These are phyloP conservation scores for Poterioochromonas sp. DNA, from an alignment of 352 stramenopile genomes.

Conservation along the genomic window DNA sequence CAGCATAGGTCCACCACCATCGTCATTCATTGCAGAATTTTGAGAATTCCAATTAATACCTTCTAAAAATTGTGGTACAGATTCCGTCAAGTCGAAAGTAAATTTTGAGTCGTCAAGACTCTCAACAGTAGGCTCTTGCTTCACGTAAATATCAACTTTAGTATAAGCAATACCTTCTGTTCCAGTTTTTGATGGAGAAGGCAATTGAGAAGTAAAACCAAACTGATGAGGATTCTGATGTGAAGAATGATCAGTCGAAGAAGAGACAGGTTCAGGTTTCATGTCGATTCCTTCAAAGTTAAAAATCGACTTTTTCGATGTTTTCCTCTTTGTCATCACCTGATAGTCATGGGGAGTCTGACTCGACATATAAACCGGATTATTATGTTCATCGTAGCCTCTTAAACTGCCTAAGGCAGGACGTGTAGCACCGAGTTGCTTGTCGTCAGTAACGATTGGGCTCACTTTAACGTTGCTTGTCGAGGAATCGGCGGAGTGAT, in stretches of 20 bases:
- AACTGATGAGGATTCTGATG: not conserved
- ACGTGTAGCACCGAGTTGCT: not conserved
- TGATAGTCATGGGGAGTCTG: slow-evolving; percentile 9
- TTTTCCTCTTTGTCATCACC: slow-evolving; percentile 6
- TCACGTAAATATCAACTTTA: too few species aligned
- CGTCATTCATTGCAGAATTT: too few species aligned
- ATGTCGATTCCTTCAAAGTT: slow-evolving; percentile 16
- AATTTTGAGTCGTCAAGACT: too few species aligned
- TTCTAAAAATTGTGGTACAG: too few species aligned
- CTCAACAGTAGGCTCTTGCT: too few species aligned
- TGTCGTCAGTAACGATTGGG: not conserved
- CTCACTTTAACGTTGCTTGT: not conserved
- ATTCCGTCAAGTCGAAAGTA: too few species aligned
- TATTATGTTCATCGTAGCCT: not conserved
- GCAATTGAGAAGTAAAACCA: not conserved
- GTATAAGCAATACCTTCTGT: not conserved
- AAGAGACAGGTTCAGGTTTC: too few species aligned
- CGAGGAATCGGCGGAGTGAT: not conserved
- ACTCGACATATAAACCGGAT: not conserved
- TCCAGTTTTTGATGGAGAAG: not conserved
- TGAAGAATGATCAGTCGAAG: too few species aligned
- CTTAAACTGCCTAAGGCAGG: not conserved
- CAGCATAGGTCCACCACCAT: too few species aligned
- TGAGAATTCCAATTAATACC: too few species aligned
- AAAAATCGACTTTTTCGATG: slow-evolving; percentile 7